Evolutionary conservation across 768 basidiomycete species (phyloP), one percentile per base, ranked within the genome.

Genomic region (Naganishia antarctica): DNA sequence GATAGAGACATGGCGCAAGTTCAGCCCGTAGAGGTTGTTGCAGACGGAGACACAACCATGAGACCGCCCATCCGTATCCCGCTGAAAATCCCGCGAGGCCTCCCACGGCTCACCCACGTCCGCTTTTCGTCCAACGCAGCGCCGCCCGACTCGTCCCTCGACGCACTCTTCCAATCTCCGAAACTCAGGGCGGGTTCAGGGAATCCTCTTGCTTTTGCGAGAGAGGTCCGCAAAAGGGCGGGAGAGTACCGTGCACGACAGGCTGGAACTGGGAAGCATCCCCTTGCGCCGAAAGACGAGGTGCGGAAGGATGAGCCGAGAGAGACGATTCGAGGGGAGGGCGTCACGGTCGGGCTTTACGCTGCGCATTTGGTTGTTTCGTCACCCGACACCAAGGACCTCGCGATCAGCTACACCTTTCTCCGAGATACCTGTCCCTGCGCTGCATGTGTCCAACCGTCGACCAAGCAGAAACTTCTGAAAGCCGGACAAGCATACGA

Each of bases 361-460:
- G 18, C 50, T 34, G 6, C 50, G 15, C 50, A 37, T 7, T 34
- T 57, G 21, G 37, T 40, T 16, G 11, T 57, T 34, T 26, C 34
- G 5, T 21, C 34, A 13, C n/a, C 53, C 13, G 53, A 26, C 31
- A 6, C 8, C 15, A 2, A 3, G 12, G 26, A 34, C 21, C 53
- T 57, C 37, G 23, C 32, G 0, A 41, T 57, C 34, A 40, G 53
- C 21, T 60, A 40, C 34, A 61, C 84, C 61, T 92, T 90, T 86
- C 83, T 98, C 11, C 85, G 91, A 25, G 92, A 97, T 71, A 83
- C 88, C 0, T 96, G 91, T 69, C 84, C 83, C 63, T 90, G 87
- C 44, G 78, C 84, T 0, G 70, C 78, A 1, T 92, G 88, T 68
- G 76, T 93, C 9, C 89, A 96, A 69, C 86, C 89, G 0, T 83